These are phyloP conservation scores for Immersiella caudata DNA, from an alignment of 495 filamentous ascomycete genomes.

Conservation along the genomic window DNA sequence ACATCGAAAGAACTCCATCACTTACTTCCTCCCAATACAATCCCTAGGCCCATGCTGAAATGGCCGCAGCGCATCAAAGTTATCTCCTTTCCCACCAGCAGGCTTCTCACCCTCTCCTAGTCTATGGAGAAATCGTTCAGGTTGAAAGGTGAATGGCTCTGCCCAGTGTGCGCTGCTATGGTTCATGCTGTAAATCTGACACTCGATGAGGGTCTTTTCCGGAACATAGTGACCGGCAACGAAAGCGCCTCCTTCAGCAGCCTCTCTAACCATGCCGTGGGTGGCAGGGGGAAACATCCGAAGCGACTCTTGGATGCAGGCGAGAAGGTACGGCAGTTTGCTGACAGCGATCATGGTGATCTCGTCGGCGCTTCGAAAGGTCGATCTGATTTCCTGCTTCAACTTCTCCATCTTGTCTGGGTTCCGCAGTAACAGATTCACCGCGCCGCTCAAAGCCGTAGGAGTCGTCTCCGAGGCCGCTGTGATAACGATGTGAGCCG, in stretches of 20 bases:
- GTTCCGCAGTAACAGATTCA: conserved; percentile 50
- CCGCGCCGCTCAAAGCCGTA: conserved; percentile 45
- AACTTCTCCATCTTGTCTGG: conserved; percentile 43
- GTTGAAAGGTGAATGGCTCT: conserved; percentile 45
- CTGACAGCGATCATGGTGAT: conserved; percentile 49
- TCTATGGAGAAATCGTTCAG: conserved; percentile 48
- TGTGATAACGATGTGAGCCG: conserved; percentile 24
- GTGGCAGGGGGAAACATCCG: conserved; percentile 55
- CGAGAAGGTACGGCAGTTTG: conserved; percentile 51
- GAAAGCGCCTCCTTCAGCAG: conserved; percentile 43
- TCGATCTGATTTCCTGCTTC: conserved; percentile 46
- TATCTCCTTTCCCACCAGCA: conserved; percentile 37
- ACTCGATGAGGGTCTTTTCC: conserved; percentile 49
- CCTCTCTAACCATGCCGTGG: conserved; percentile 43
- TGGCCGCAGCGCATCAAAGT: conserved; percentile 46
- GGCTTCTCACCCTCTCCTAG: conserved; percentile 29
- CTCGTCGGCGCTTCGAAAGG: conserved; percentile 45
- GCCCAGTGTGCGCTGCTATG: conserved; percentile 46
- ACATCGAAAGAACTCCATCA: not conserved
- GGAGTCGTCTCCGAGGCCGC: conserved; percentile 55
- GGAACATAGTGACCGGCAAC: conserved; percentile 47
- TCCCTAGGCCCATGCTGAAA: conserved; percentile 56
- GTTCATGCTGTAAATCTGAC: conserved; percentile 46
- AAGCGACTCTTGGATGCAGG: conserved; percentile 54
- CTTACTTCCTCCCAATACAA: conserved; percentile 59